Evolutionary conservation across 2,329 filamentous ascomycete genomes (phyloP), one percentile per base, ranked within the genome.

Genomic region (Penicillium sp.): DNA sequence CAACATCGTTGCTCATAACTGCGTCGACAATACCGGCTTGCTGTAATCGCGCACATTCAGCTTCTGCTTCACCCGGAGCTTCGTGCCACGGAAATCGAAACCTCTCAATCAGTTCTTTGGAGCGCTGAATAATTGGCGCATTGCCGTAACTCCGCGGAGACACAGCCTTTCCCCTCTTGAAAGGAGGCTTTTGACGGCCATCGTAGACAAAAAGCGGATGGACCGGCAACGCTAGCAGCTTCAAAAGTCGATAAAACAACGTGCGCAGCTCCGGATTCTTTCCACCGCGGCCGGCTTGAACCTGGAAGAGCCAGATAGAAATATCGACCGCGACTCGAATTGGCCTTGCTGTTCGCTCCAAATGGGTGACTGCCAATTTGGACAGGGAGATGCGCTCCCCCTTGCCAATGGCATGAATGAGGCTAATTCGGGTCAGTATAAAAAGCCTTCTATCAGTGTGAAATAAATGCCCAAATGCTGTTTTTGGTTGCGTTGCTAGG

Each of bases 271-370:
- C 92, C 6, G 94, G 93, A 65, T 97, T 97, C 11, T 87, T 86
- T 56, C 94, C 94, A 45, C 93, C 91, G 77, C 86, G 86, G 18
- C 89, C 89, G 14, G 90, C 88, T 69, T 96, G 92, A 12, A 88
- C 88, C 69, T 99, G 94, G 69, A 96, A 97, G 43, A 96, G 89
- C 94, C 94, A 99, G 69, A 99, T 97, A 2, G 92, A 91, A 64
- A 96, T 89, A 70, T 99, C 94, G 61, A 99, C 89, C 37, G 94
- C 94, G 45, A 99, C 81, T 40, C 92, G 88, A 40, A 97, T 79
- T 0, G 92, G 92, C 1, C 87, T 83, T 23, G 83, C 82, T 11
- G 85, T 85, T 51, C 81, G 75, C 66, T 91, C 85, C 60, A 95
- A 84, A 63, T 90, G 88, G 46, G 92, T 85, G 44, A 92, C 81